phyloP scores from a whole-genome alignment of 2,329 filamentous ascomycete genomes.

The Xylaria sp. region DNA sequence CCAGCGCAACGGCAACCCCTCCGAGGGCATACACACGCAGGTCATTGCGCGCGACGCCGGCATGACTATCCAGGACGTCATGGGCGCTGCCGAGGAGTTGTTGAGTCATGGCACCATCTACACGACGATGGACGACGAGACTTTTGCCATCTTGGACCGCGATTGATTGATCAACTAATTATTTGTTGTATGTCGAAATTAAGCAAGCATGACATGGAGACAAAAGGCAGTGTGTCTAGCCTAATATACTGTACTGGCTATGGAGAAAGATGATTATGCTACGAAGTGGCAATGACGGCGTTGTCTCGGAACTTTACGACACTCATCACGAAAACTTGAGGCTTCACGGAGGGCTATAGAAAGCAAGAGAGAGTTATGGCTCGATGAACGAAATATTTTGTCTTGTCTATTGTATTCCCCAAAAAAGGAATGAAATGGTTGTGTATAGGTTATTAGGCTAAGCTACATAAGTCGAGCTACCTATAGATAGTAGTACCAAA shows the following conservation, averaged over 20 bases:
- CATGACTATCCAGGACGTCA: constrained; percentile 76
- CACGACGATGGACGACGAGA: constrained; percentile 92
- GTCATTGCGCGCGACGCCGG: constrained; percentile 74
- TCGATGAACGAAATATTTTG: not conserved
- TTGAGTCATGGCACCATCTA: constrained; percentile 80
- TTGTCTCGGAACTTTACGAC: constrained; percentile 31
- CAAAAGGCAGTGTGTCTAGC: not conserved
- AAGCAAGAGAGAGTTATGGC: not conserved
- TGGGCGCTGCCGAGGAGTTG: constrained; percentile 84
- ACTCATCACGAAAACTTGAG: constrained; percentile 20
- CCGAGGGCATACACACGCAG: constrained; percentile 86
- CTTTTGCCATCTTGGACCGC: constrained; percentile 84
- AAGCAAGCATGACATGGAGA: not conserved
- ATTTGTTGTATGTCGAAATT: not conserved
- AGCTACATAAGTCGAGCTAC: constrained; percentile 26
- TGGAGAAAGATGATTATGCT: constrained; percentile 42
- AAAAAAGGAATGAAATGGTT: constrained; percentile 19
- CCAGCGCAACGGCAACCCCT: constrained; percentile 73
- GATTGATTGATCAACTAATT: constrained; percentile 26
- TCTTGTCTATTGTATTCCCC: not conserved
- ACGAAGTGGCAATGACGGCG: constrained; percentile 31
- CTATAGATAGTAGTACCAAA: constrained; percentile 17
- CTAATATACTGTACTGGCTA: constrained; percentile 9
- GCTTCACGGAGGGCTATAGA: constrained; percentile 20
- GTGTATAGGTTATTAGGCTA: constrained; percentile 28